Conservation (phyloP, 306 rosid genomes). For the Corylus avellana region DNA sequence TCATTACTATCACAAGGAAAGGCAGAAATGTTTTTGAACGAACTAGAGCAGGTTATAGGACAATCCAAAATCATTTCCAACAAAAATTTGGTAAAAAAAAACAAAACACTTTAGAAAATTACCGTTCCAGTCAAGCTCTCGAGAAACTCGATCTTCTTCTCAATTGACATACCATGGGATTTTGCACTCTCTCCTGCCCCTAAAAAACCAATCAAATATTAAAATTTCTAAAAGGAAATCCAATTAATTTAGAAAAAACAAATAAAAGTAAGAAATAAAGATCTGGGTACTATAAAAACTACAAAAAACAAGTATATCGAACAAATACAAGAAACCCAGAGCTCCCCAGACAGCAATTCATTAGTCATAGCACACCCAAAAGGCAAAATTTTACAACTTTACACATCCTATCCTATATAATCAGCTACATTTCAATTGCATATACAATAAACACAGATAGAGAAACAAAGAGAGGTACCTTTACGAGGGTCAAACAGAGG, state of each 20-base stretch:
- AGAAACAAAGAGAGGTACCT: conserved; percentile 30
- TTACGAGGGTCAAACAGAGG: conserved; percentile 35
- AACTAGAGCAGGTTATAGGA: neutral
- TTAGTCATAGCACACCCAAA: neutral
- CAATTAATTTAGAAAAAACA: neutral
- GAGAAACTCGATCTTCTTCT: conserved; percentile 79
- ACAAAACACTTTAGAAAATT: neutral
- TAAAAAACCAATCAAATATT: conserved; percentile 21
- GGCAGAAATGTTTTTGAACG: neutral
- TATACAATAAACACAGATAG: neutral
- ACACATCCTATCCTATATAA: neutral
- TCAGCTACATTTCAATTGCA: conserved; percentile 5
- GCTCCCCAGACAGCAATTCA: neutral
- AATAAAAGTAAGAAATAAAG: neutral
- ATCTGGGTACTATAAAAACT: neutral
- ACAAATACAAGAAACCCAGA: neutral
- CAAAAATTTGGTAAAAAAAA: neutral
- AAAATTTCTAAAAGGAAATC: neutral
- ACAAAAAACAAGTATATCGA: neutral
- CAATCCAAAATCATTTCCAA: neutral
- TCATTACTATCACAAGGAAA: neutral
- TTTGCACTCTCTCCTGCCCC: conserved; percentile 50
- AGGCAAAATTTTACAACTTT: conserved; percentile 16
- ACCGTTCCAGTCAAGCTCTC: conserved; percentile 85
- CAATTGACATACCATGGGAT: conserved; percentile 64